Evolutionary conservation across 2,329 filamentous ascomycete species (phyloP), one percentile per base, ranked within the genome.

Genomic region (Metarhizium humberi): DNA sequence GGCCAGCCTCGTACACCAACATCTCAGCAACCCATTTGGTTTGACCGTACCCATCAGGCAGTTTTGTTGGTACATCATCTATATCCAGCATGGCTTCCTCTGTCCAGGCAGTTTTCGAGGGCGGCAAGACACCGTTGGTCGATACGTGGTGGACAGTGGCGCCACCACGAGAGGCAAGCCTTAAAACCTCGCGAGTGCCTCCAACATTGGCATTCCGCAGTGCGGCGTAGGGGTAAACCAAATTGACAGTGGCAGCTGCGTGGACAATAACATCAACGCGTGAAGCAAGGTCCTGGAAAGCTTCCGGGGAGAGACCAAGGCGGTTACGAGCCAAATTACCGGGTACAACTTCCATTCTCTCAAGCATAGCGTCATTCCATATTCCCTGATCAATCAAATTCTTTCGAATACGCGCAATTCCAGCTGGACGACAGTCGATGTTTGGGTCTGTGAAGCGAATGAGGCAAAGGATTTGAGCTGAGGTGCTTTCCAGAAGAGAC

Each of bases 11-110:
- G 11, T 82, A 75, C 8, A 89, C 84, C 3, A 91, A 82, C 66
- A 87, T 83, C 66, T 91, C 87, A 3, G 87, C 87, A 34, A 88
- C 87, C 87, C 88, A 91, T 66, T 91, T 91, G 0, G 87, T 89
- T 69, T 90, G 87, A 0, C 87, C 86, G 59, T 91, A 91, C 1
- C 87, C 87, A 63, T 90, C 87, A 1, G 79, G 71, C 5, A 91
- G 73, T 66, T 86, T 86, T 47, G 76, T 79, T 0, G 86, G 84
- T 1, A 91, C 87, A 50, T 85, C 81, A 13, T 86, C 80, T 4
- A 88, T 78, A 34, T 78, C 75, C 16, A 92, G 74, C 72, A 86
- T 84, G 10, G 81, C 74, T 58, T 85, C 80, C 67, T 92, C 88
- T 1, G 80, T 70, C 87, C 87, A 92, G 11, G 87, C 86, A 43